A percentile compares a stretch with the other conserved stretches of the same genome.
These are phyloP conservation scores for Rutidosis leptorrhynchoides DNA, from an alignment of 129 eudicot genomes.

Conservation along the genomic window DNA sequence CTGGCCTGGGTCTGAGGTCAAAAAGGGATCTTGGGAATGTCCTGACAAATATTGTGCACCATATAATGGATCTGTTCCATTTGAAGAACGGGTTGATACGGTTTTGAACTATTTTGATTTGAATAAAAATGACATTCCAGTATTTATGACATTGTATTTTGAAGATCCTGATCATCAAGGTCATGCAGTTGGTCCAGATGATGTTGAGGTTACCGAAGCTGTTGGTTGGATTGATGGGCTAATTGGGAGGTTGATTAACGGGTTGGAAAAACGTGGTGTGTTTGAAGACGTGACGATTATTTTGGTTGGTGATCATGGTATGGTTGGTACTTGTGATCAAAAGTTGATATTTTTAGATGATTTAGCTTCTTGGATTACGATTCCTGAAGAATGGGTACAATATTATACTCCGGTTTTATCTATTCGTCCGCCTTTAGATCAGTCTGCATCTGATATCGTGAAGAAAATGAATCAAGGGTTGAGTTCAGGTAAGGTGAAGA, in stretches of 20 bases:
- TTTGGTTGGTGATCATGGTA: slow-evolving; percentile 79
- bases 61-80: slow-evolving; percentile 64
- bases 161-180: slow-evolving; percentile 91
- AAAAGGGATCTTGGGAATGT: slow-evolving; percentile 65
- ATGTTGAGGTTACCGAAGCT: slow-evolving; percentile 47
- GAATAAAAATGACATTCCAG: slow-evolving; percentile 48
- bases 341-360: slow-evolving; percentile 59
- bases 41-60: slow-evolving; percentile 41
- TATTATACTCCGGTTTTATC: slow-evolving; percentile 55
- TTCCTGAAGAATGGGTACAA: slow-evolving; percentile 62
- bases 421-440: slow-evolving; percentile 49
- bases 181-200: slow-evolving; percentile 75
- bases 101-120: slow-evolving; percentile 61
- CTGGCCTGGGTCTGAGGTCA: slow-evolving; percentile 86
- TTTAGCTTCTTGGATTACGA: slow-evolving; percentile 52
- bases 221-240: slow-evolving; percentile 45
- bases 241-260: slow-evolving; percentile 61
- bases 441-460: slow-evolving; percentile 42
- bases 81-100: slow-evolving; percentile 64
- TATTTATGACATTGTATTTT: slow-evolving; percentile 66
- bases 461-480: slow-evolving; percentile 64
- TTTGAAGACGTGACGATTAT: slow-evolving; percentile 68
- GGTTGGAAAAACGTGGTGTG: slow-evolving; percentile 58
- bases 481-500: slow-evolving; percentile 48
- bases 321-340: slow-evolving; percentile 82